A percentile compares a stretch with the other conserved stretches of the same genome.
Evolutionary conservation across 345 rosid genomes (phyloP).

Genomic region (Geranium rotundifolium): DNA sequence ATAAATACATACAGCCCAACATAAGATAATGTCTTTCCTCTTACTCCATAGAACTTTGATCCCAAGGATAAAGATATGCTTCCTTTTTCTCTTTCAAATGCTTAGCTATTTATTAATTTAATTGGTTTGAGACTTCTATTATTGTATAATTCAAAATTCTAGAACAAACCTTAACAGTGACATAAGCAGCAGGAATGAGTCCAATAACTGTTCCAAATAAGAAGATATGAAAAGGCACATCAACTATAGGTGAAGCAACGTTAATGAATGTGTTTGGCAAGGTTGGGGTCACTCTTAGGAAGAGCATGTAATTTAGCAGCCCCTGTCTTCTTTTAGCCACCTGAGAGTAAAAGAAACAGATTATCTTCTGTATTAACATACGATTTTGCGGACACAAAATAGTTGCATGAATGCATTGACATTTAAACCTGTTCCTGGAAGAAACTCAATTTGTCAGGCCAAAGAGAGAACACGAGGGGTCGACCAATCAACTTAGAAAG

Average conservation of each 20-base stretch:
- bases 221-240: slow-evolving; percentile 69
- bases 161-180: slow-evolving; percentile 24
- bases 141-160: neutral
- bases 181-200: slow-evolving; percentile 32
- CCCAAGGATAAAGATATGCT: no score
- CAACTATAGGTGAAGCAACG: slow-evolving; percentile 79
- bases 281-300: slow-evolving; percentile 81
- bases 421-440: slow-evolving; percentile 68
- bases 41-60: no score
- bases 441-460: slow-evolving; percentile 42
- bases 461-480: slow-evolving; percentile 25
- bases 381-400: neutral
- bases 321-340: slow-evolving; percentile 59
- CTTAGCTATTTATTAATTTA: neutral
- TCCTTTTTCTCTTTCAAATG: no score
- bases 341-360: slow-evolving; percentile 23
- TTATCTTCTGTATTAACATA: neutral
- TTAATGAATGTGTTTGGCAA: slow-evolving; percentile 82
- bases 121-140: neutral
- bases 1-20: no score
- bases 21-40: no score
- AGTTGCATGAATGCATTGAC: neutral
- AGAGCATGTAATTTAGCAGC: slow-evolving; percentile 70
- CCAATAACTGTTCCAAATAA: slow-evolving; percentile 28
- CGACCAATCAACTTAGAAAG: slow-evolving; percentile 29